Evolutionary conservation across 2,329 filamentous ascomycete genomes (phyloP).

Genomic region (Plectosphaerella plurivora): DNA sequence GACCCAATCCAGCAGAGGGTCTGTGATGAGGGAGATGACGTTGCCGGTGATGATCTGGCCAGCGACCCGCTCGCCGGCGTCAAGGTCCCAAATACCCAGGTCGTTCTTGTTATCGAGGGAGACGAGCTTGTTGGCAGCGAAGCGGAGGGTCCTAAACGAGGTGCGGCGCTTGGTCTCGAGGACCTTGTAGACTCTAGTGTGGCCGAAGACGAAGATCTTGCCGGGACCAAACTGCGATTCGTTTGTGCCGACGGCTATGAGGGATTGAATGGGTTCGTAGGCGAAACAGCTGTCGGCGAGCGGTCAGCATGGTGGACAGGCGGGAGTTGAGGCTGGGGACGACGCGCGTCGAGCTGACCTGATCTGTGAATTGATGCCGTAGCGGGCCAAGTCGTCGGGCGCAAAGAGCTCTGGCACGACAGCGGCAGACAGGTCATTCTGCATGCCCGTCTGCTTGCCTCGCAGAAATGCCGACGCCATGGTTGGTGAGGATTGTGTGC

Average conservation of each 20-base stretch:
- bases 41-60: slow-evolving; percentile 73
- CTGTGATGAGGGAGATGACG: slow-evolving; percentile 70
- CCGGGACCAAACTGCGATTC: slow-evolving; percentile 82
- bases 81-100: slow-evolving; percentile 76
- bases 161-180: slow-evolving; percentile 67
- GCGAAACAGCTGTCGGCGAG: slow-evolving; percentile 62
- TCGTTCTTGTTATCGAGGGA: slow-evolving; percentile 85
- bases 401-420: slow-evolving; percentile 74
- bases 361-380: slow-evolving; percentile 75
- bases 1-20: slow-evolving; percentile 90
- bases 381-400: slow-evolving; percentile 78
- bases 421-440: slow-evolving; percentile 82
- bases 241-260: slow-evolving; percentile 86
- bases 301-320: neutral
- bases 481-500: slow-evolving; percentile 9
- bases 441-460: slow-evolving; percentile 89
- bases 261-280: slow-evolving; percentile 90
- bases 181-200: slow-evolving; percentile 71
- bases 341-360: slow-evolving; percentile 38
- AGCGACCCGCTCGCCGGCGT: slow-evolving; percentile 60
- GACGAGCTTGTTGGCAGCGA: slow-evolving; percentile 80
- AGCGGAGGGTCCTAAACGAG: slow-evolving; percentile 74
- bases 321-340: neutral
- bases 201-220: slow-evolving; percentile 85
- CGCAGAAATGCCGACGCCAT: slow-evolving; percentile 82